Conservation (phyloP, 1,284 basidiomycete genomes). For the Ganoderma boninense region DNA sequence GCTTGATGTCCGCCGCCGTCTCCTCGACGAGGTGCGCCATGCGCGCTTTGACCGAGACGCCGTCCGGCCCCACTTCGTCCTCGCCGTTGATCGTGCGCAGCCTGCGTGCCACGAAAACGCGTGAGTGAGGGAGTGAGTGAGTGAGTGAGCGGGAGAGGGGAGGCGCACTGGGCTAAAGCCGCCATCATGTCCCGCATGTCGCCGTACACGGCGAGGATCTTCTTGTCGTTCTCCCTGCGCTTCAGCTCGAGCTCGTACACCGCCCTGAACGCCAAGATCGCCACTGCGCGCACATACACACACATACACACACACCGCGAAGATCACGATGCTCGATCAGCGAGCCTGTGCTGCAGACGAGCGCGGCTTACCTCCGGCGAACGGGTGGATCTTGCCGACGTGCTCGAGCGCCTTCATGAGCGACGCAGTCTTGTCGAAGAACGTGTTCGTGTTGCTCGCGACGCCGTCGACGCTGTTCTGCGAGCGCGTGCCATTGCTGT, state of each 20-base stretch:
- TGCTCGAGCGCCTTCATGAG: conserved; percentile 38
- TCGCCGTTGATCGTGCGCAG: conserved; percentile 32
- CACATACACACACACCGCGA: too few relatives aligned
- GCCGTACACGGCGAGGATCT: conserved; percentile 40
- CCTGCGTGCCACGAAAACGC: conserved; percentile 10
- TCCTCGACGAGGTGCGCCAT: conserved; percentile 31
- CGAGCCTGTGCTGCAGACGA: too few relatives aligned
- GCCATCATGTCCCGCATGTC: conserved; percentile 46
- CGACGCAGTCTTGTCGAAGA: conserved; percentile 16
- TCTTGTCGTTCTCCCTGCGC: conserved; percentile 52
- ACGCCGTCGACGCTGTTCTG: conserved; percentile 6
- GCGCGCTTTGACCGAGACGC: conserved; percentile 11
- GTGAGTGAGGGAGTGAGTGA: too few relatives aligned
- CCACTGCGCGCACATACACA: conserved; percentile 40
- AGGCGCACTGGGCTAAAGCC: conserved; percentile 47
- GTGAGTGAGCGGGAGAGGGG: background rate
- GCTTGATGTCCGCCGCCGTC: conserved; percentile 40
- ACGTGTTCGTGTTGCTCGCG: conserved; percentile 11
- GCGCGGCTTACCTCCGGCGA: conserved; percentile 32
- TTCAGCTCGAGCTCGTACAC: conserved; percentile 50
- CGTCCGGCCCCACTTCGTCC: conserved; percentile 28
- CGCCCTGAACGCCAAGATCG: conserved; percentile 52
- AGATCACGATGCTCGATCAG: too few relatives aligned
- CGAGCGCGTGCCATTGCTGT: background rate
- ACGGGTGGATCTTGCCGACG: conserved; percentile 38